These are phyloP conservation scores for Ballota nigra DNA, from an alignment of 257 asterid species.

Conservation along the genomic window DNA sequence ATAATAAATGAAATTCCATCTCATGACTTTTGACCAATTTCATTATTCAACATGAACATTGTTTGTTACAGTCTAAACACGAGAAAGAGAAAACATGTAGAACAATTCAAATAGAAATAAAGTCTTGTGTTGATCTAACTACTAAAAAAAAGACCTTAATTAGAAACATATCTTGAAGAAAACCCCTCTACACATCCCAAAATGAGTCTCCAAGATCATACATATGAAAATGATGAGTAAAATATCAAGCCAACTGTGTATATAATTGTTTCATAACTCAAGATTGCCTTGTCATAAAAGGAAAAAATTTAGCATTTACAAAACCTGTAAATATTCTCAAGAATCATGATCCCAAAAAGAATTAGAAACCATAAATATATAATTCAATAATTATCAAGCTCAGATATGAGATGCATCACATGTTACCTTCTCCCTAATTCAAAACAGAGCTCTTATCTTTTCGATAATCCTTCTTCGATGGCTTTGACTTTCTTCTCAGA, in stretches of 20 bases:
- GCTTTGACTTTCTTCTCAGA: constrained; percentile 26
- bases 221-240: not conserved
- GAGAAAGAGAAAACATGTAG: not conserved
- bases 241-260: constrained; percentile 12
- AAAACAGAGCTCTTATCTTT: constrained; percentile 25
- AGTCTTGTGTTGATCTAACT: not conserved
- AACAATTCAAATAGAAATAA: not conserved
- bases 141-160: not conserved
- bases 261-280: constrained; percentile 7
- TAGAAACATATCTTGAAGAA: not conserved
- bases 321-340: constrained; percentile 19
- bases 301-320: constrained; percentile 23
- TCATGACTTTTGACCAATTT: not conserved
- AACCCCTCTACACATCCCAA: not conserved
- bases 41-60: not conserved
- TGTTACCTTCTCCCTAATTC: constrained; percentile 11
- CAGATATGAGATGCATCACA: not conserved
- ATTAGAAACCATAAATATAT: constrained; percentile 26
- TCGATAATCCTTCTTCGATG: constrained; percentile 23
- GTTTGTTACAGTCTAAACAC: not conserved
- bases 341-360: constrained; percentile 20
- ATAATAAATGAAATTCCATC: too few species aligned
- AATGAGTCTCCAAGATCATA: not conserved
- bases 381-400: not conserved
- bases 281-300: constrained; percentile 7